Conservation (phyloP, 306 rosid species). For the Sicyos edulis region DNA sequence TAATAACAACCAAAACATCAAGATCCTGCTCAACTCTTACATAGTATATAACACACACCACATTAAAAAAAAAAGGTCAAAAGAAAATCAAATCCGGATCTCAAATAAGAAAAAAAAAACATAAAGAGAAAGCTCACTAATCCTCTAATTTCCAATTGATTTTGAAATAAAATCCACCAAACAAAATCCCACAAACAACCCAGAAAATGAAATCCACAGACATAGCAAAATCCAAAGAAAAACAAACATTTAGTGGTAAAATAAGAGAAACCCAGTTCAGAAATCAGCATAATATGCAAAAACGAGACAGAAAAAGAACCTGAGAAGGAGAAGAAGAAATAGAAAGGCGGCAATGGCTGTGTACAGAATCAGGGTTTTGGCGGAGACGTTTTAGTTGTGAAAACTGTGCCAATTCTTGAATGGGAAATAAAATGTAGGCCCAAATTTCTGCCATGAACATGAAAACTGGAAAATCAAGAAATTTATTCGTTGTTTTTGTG, state of each 20-base stretch:
- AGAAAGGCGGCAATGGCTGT: background rate
- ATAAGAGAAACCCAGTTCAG: slow-evolving; percentile 11
- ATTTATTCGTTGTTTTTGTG: no score
- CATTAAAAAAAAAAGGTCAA: background rate
- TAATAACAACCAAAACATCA: background rate
- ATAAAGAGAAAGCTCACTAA: no score
- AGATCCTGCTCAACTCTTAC: background rate
- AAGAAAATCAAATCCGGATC: background rate
- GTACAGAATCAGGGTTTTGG: background rate
- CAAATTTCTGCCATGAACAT: no score
- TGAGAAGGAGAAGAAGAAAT: background rate
- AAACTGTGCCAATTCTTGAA: no score
- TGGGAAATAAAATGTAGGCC: no score
- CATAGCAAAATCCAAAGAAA: background rate
- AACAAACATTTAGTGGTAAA: background rate
- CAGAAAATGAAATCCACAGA: background rate
- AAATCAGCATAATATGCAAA: background rate
- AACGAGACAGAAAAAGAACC: slow-evolving; percentile 2
- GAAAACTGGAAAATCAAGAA: no score
- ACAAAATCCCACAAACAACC: background rate
- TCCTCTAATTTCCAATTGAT: no score
- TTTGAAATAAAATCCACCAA: background rate
- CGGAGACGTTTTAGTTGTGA: no score
- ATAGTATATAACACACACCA: background rate
- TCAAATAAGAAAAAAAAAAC: no score